Evolutionary conservation across 2,329 filamentous ascomycete species (phyloP).

Genomic region (Zymoseptoria pseudotritici): DNA sequence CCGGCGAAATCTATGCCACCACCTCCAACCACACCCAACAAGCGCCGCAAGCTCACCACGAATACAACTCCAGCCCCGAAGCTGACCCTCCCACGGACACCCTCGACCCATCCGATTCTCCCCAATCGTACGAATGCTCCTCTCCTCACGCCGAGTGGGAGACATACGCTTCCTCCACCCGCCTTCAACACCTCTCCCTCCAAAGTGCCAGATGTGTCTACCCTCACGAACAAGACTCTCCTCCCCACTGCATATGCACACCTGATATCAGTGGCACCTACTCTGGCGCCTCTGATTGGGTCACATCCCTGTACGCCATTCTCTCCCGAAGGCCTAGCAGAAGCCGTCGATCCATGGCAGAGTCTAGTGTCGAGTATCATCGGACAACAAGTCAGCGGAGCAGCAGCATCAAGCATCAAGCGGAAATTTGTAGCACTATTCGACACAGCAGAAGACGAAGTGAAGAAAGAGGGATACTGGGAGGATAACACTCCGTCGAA

Average conservation of each 20-base stretch:
- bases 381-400: conserved; percentile 90
- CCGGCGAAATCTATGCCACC: conserved; percentile 21
- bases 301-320: conserved; percentile 72
- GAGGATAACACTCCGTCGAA: neutral
- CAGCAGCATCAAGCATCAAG: conserved; percentile 84
- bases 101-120: conserved; percentile 49
- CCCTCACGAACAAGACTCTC: conserved; percentile 48
- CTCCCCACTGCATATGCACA: conserved; percentile 69
- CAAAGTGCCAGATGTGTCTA: conserved; percentile 31
- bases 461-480: neutral
- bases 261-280: conserved; percentile 64
- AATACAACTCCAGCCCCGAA: conserved; percentile 16
- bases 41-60: conserved; percentile 24
- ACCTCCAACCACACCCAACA: conserved; percentile 28
- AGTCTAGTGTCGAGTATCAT: conserved; percentile 81
- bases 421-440: conserved; percentile 76
- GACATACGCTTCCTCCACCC: conserved; percentile 50
- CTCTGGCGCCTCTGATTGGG: conserved; percentile 64
- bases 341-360: conserved; percentile 82
- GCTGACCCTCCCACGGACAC: conserved; percentile 9
- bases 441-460: conserved; percentile 2
- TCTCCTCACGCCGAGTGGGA: conserved; percentile 61
- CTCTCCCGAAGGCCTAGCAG: conserved; percentile 70
- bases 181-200: conserved; percentile 36
- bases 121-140: conserved; percentile 61